Conservation (phyloP, 768 basidiomycete species). For the Coprinopsis cinerea region DNA sequence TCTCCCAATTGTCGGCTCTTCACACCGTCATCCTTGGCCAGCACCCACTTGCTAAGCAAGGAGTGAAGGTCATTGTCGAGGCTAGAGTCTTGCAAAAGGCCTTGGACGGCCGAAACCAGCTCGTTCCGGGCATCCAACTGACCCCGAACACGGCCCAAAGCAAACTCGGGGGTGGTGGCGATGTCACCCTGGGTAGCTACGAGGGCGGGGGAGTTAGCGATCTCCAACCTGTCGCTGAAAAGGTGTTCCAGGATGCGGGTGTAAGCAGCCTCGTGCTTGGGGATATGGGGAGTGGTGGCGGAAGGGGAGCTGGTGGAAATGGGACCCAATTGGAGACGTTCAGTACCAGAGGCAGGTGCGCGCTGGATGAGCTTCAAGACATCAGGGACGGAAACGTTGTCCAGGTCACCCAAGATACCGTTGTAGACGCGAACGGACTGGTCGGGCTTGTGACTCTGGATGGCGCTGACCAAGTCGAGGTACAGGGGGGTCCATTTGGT, state of each 20-base stretch:
- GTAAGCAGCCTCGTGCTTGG: slow-evolving; percentile 88
- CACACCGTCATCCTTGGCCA: slow-evolving; percentile 61
- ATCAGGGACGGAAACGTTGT: slow-evolving; percentile 33
- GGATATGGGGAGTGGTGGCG: slow-evolving; percentile 53
- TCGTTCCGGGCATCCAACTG: slow-evolving; percentile 70
- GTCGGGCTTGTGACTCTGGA: slow-evolving; percentile 53
- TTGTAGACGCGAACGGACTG: slow-evolving; percentile 52
- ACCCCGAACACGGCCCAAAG: slow-evolving; percentile 85
- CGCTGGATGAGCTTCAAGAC: slow-evolving; percentile 48
- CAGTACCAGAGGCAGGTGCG: slow-evolving; percentile 29
- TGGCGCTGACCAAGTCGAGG: slow-evolving; percentile 68
- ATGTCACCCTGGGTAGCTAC: slow-evolving; percentile 62
- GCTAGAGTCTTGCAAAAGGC: slow-evolving; percentile 49
- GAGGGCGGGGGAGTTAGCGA: slow-evolving; percentile 78
- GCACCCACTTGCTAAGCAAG: slow-evolving; percentile 74
- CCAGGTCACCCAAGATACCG: slow-evolving; percentile 51
- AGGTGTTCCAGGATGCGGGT: slow-evolving; percentile 81
- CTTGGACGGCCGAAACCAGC: slow-evolving; percentile 59
- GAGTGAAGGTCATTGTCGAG: slow-evolving; percentile 56
- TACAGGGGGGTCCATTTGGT: slow-evolving; percentile 86
- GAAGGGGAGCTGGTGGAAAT: slow-evolving; percentile 23
- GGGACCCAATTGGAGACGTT: slow-evolving; percentile 46
- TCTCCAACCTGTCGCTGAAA: slow-evolving; percentile 72
- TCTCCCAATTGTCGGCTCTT: slow-evolving; percentile 58
- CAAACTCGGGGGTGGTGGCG: slow-evolving; percentile 92